Evolutionary conservation across 805 yeast genomes (phyloP).

Genomic region (Teunomyces aglyptinius): DNA sequence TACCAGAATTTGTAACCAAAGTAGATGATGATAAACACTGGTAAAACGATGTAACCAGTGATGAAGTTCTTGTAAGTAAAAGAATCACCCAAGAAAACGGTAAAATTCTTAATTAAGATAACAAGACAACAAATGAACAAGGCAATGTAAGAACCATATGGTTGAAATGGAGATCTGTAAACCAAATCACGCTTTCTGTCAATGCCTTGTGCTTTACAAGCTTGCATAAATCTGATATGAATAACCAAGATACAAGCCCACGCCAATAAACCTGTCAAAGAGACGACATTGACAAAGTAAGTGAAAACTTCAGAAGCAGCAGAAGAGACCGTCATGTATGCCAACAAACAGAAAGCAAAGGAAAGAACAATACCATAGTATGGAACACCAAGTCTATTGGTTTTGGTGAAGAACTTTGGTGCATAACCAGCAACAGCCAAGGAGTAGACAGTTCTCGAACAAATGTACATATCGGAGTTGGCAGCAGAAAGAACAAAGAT

Average conservation of each 20-base stretch:
- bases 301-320: slow-evolving; percentile 56
- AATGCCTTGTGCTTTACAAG: slow-evolving; percentile 65
- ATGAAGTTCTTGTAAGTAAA: slow-evolving; percentile 67
- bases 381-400: slow-evolving; percentile 71
- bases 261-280: slow-evolving; percentile 71
- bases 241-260: slow-evolving; percentile 73
- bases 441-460: slow-evolving; percentile 72
- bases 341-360: slow-evolving; percentile 57
- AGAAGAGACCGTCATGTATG: slow-evolving; percentile 65
- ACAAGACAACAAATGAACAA: slow-evolving; percentile 52
- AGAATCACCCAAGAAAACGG: slow-evolving; percentile 58
- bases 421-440: slow-evolving; percentile 73
- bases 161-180: slow-evolving; percentile 66
- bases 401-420: slow-evolving; percentile 62
- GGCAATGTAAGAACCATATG: slow-evolving; percentile 63
- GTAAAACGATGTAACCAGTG: slow-evolving; percentile 76
- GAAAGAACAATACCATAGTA: slow-evolving; percentile 52
- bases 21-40: slow-evolving; percentile 54
- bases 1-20: slow-evolving; percentile 58
- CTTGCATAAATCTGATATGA: slow-evolving; percentile 63
- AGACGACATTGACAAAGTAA: slow-evolving; percentile 73
- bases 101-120: slow-evolving; percentile 65
- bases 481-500: slow-evolving; percentile 79
- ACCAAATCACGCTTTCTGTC: slow-evolving; percentile 50
- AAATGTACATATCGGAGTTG: slow-evolving; percentile 74